Evolutionary conservation across 768 basidiomycete species (phyloP), one percentile per base, ranked within the genome.

Genomic region (Phylloporus rhodoxanthus): DNA sequence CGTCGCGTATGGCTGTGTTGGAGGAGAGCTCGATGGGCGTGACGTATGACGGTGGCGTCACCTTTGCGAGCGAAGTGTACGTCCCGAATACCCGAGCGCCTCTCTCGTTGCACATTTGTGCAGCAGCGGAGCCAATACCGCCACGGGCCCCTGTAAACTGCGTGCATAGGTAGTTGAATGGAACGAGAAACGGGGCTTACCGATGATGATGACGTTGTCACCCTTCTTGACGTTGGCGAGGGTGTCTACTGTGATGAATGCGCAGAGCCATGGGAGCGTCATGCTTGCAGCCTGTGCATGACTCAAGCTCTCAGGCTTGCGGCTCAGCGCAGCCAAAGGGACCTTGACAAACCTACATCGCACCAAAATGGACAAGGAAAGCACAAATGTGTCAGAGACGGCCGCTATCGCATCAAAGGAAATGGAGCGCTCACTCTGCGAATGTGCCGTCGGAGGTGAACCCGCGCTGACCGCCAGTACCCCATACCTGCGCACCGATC

Each of bases 201-300:
- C 67, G 21, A 68, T 60, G 48, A 68, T 69, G 40, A 68, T 30
- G 5, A 70, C 65, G 34, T 67, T 68, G 25, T 68, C 67, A 11
- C 62, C 68, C 17, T 56, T 11, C 40, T 65, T 68, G 43, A 70
- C 59, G 8, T 61, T 52, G 17, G 67, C 66, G 13, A 70, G 68
- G 14, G 57, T 68, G 9, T 70, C 53, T 11, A 68, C 65, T 1
- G 67, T 68, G 56, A 70, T 70, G 68, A 68, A 68, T 7, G 68
- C 68, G 45, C 67, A 68, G 21, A 69, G 56, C 67, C 68, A 69
- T 0, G 59, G 59, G 6, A 68, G 67, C 0, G 66, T 64, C 59
- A 68, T 67, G 38, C 67, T 70, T 13, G 59, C 67, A 5, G 67
- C 68, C 32, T 57, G 43, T 25, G 11, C 9, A 19, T 68, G 68